Conservation (phyloP, 1,284 basidiomycete genomes). For the Coriolopsis trogii region DNA sequence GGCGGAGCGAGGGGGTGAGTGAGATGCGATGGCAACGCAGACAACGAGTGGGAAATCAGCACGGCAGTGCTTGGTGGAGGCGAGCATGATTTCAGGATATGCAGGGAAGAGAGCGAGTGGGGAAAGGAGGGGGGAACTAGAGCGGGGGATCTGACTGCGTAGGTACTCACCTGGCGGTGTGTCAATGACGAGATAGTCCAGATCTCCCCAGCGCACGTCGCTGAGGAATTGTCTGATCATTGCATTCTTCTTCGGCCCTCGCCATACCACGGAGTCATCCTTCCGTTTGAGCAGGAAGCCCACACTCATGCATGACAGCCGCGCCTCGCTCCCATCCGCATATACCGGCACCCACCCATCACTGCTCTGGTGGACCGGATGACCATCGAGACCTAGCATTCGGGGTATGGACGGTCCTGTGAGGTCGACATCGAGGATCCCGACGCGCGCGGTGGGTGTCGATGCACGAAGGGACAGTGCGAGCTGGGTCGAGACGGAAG, state of each 20-base stretch:
- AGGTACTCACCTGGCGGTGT: constrained; percentile 87
- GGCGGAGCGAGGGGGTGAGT: too few species aligned
- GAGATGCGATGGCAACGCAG: background rate
- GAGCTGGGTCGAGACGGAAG: constrained; percentile 91
- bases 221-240: constrained; percentile 99
- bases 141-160: background rate
- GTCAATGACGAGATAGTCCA: constrained; percentile 97
- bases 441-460: constrained; percentile 71
- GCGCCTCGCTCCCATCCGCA: constrained; percentile 70
- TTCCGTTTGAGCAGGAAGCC: constrained; percentile 91
- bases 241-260: constrained; percentile 99
- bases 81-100: too few species aligned
- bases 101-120: constrained; percentile 10
- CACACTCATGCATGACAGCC: constrained; percentile 95
- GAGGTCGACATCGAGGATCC: constrained; percentile 94
- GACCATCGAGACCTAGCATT: constrained; percentile 93
- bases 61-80: constrained; percentile 2
- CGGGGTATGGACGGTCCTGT: constrained; percentile 97
- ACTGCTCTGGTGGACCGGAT: constrained; percentile 88
- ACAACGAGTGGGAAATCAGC: constrained; percentile 2
- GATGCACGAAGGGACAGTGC: constrained; percentile 84
- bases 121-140: background rate
- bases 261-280: constrained; percentile 95
- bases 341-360: constrained; percentile 99
- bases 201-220: constrained; percentile 95